phyloP scores from a whole-genome alignment of 495 filamentous ascomycete species.

The Penicilliopsis zonata region DNA sequence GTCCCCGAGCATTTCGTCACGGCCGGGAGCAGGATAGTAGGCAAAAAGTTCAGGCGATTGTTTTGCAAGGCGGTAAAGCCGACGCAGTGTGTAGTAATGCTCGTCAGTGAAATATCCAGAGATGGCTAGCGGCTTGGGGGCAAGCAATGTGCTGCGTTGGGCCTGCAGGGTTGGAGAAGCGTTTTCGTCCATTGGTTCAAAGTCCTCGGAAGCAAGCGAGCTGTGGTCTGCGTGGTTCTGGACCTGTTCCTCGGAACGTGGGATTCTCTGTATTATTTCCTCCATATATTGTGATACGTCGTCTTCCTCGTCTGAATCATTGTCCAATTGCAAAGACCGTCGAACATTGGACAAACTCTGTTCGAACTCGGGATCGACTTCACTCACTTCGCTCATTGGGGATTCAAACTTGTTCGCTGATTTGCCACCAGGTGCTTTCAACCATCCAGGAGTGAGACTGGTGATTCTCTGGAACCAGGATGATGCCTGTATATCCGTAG shows the following conservation, averaged over 20 bases:
- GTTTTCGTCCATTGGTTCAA: slow-evolving; percentile 7
- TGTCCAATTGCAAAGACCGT: slow-evolving; percentile 6
- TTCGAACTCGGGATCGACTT: slow-evolving; percentile 5
- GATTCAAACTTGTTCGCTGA: slow-evolving; percentile 9
- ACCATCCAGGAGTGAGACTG: slow-evolving; percentile 29
- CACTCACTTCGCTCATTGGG: slow-evolving; percentile 8
- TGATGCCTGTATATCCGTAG: slow-evolving; percentile 13
- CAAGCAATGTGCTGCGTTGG: slow-evolving; percentile 4
- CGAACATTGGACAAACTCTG: slow-evolving; percentile 6
- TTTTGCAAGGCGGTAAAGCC: slow-evolving; percentile 30
- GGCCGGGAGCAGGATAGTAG: slow-evolving; percentile 23
- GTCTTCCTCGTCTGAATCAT: slow-evolving; percentile 3
- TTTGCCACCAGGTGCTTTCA: slow-evolving; percentile 19
- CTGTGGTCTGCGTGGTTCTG: slow-evolving; percentile 4
- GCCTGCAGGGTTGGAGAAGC: background rate
- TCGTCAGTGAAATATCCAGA: slow-evolving; percentile 36
- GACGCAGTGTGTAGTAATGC: slow-evolving; percentile 29
- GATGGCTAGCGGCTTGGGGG: slow-evolving; percentile 14
- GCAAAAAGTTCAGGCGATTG: slow-evolving; percentile 25
- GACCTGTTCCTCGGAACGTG: slow-evolving; percentile 2
- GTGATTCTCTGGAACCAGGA: slow-evolving; percentile 29
- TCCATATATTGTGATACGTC: slow-evolving; percentile 6
- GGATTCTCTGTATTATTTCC: slow-evolving; percentile 2
- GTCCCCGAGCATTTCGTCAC: slow-evolving; percentile 31
- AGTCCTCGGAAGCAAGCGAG: slow-evolving; percentile 3